These are phyloP conservation scores for Physcomitrellopsis africana DNA, from an alignment of 225 moss, liverwort and hornwort species.

Conservation along the genomic window DNA sequence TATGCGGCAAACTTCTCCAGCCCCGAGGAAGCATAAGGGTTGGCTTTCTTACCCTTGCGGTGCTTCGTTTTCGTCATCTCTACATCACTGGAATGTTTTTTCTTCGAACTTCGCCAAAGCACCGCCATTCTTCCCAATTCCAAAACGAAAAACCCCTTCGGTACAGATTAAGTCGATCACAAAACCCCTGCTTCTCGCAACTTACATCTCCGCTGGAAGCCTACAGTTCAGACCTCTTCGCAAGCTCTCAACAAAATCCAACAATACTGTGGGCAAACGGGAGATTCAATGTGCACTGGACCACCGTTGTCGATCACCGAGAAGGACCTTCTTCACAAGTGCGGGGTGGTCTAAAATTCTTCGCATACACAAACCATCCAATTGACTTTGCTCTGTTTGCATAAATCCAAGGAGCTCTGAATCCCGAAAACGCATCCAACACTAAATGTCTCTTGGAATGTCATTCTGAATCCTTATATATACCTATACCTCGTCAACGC, in stretches of 20 bases:
- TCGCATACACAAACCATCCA: too few species aligned
- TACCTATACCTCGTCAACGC: too few species aligned
- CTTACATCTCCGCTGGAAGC: too few species aligned
- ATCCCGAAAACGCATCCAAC: too few species aligned
- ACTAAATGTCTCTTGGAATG: too few species aligned
- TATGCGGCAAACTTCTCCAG: slow-evolving; percentile 43
- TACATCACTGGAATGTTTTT: slow-evolving; percentile 25
- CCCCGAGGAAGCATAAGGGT: slow-evolving; percentile 42
- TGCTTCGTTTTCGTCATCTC: slow-evolving; percentile 23
- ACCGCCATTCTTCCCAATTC: slow-evolving; percentile 34
- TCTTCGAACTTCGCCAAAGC: slow-evolving; percentile 44
- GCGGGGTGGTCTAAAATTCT: too few species aligned
- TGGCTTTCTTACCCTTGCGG: slow-evolving; percentile 17
- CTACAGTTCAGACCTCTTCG: too few species aligned
- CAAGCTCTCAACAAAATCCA: background rate
- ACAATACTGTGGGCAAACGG: background rate
- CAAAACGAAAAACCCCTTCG: background rate
- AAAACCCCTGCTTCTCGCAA: too few species aligned
- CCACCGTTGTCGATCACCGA: background rate
- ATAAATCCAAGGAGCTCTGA: too few species aligned
- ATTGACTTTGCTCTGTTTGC: too few species aligned
- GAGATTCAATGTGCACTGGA: background rate
- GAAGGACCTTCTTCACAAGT: background rate
- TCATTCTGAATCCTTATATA: too few species aligned
- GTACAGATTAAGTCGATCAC: too few species aligned